phyloP scores from a whole-genome alignment of 1,139 yeast species.

The Debaryomyces nepalensis region DNA sequence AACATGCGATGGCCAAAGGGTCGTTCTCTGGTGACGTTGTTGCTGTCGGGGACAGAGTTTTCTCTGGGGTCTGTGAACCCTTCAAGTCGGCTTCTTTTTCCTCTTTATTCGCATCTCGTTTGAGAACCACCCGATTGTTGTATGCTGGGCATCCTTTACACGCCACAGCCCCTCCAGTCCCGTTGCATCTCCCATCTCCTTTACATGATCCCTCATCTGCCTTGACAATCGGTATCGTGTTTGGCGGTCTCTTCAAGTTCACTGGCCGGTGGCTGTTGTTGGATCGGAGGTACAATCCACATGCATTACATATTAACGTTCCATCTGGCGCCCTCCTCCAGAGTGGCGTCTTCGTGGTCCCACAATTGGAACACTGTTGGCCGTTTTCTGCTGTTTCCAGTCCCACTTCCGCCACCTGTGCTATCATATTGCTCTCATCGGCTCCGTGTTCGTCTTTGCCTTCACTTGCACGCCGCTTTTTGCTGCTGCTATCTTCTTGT shows the following conservation, averaged over 20 bases:
- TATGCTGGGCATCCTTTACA: conserved; percentile 85
- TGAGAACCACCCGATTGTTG: conserved; percentile 64
- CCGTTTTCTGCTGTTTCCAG: conserved; percentile 28
- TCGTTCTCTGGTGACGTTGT: conserved; percentile 1
- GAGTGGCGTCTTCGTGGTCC: conserved; percentile 68
- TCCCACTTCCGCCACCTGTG: conserved; percentile 1
- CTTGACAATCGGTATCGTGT: conserved; percentile 50
- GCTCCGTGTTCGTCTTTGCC: not conserved
- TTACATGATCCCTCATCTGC: conserved; percentile 66
- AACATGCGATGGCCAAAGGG: conserved; percentile 71
- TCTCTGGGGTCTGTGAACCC: conserved; percentile 10
- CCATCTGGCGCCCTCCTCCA: conserved; percentile 75
- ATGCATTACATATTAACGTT: conserved; percentile 70
- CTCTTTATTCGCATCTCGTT: conserved; percentile 20
- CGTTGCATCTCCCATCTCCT: conserved; percentile 85
- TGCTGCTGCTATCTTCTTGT: not conserved
- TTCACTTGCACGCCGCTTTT: not conserved
- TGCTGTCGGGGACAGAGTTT: not conserved
- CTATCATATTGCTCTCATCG: not conserved
- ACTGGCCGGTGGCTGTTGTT: conserved; percentile 60
- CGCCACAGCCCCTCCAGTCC: conserved; percentile 82
- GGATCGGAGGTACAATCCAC: conserved; percentile 63
- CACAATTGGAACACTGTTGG: conserved; percentile 67
- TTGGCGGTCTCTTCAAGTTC: conserved; percentile 70
- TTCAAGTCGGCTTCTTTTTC: not conserved